phyloP scores from a whole-genome alignment of 169 alveolate species.

The Eimeria nieschulzi region DNA sequence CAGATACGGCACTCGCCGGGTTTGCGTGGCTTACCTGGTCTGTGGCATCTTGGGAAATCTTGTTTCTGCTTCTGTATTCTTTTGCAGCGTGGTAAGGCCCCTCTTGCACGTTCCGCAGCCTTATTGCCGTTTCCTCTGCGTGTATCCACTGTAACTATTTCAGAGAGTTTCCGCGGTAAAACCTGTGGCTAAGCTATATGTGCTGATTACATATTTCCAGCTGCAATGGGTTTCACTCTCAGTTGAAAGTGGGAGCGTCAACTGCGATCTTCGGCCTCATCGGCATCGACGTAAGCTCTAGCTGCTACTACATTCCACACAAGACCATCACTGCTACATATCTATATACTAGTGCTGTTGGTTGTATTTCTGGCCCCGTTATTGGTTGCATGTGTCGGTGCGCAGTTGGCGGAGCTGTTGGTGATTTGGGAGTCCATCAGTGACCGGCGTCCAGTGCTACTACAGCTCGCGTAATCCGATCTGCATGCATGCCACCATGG shows the following conservation, averaged over 20 bases:
- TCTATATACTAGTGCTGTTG: neutral
- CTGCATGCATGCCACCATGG: neutral
- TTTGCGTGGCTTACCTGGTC: slow-evolving; percentile 38
- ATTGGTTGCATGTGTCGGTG: neutral
- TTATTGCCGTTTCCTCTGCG: neutral
- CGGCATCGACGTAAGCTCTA: slow-evolving; percentile 52
- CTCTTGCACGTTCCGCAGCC: neutral
- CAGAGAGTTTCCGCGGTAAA: neutral
- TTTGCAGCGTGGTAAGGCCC: slow-evolving; percentile 42
- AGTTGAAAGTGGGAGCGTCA: slow-evolving; percentile 73
- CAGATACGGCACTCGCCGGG: slow-evolving; percentile 61
- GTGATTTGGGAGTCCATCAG: slow-evolving; percentile 25
- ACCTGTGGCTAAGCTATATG: neutral
- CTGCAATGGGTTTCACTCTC: neutral
- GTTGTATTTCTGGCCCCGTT: neutral
- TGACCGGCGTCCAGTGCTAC: slow-evolving; percentile 31
- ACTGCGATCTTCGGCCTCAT: slow-evolving; percentile 72
- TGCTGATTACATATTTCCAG: too few relatives aligned
- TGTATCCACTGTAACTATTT: neutral
- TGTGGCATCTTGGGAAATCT: slow-evolving; percentile 59
- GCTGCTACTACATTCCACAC: too few relatives aligned
- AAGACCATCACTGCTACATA: neutral
- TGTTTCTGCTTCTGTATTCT: slow-evolving; percentile 63
- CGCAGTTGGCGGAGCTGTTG: slow-evolving; percentile 43
- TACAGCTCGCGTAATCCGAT: slow-evolving; percentile 8